Percentiles rank a stretch among this genome's conserved stretches.
Conservation (phyloP, 768 basidiomycete species). For the Pleurotus giganteus region DNA sequence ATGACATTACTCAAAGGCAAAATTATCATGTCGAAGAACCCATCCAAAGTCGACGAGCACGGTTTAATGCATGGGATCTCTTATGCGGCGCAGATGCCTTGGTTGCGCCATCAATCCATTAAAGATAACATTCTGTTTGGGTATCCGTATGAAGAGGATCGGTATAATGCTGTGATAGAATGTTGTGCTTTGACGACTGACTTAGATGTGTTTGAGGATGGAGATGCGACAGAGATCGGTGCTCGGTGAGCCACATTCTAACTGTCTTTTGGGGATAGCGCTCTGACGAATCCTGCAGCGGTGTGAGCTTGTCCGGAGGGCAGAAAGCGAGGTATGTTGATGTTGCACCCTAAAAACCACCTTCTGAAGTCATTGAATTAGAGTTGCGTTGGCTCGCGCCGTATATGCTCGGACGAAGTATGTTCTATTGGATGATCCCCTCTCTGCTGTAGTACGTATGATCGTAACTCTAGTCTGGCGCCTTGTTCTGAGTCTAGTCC, state of each 20-base stretch:
- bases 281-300: constrained; percentile 32
- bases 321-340: constrained; percentile 69
- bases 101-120: constrained; percentile 71
- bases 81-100: constrained; percentile 72
- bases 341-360: not conserved
- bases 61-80: constrained; percentile 65
- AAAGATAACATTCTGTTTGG: constrained; percentile 83
- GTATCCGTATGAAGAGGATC: constrained; percentile 64
- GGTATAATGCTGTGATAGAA: constrained; percentile 76
- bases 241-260: constrained; percentile 40
- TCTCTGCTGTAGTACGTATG: constrained; percentile 72
- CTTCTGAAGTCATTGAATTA: constrained; percentile 17
- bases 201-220: constrained; percentile 81
- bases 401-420: constrained; percentile 71
- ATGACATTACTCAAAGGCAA: constrained; percentile 52
- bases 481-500: not conserved
- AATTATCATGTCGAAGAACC: constrained; percentile 66
- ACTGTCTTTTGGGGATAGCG: too few species aligned
- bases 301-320: constrained; percentile 76
- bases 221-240: constrained; percentile 84
- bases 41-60: constrained; percentile 53
- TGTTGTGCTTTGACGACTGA: constrained; percentile 83
- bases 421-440: constrained; percentile 77
- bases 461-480: not conserved
- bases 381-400: constrained; percentile 81